phyloP scores from a whole-genome alignment of 1,139 yeast species.

The Suhomyces chickasaworum region DNA sequence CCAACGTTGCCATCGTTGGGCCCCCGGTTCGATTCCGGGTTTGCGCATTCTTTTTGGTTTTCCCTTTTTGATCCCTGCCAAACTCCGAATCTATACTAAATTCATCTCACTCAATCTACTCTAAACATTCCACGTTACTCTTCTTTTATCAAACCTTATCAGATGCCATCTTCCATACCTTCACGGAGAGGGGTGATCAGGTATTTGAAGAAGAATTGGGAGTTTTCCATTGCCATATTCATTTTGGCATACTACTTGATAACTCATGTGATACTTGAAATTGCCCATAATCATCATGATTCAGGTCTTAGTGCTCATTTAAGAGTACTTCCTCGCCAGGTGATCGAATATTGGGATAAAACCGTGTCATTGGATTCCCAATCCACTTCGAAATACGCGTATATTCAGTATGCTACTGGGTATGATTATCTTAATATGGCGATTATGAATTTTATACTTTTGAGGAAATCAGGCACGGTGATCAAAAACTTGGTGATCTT shows the following conservation, averaged over 20 bases:
- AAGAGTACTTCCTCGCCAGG: constrained; percentile 28
- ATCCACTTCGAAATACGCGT: constrained; percentile 24
- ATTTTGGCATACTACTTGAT: constrained; percentile 26
- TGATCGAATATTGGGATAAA: constrained; percentile 20
- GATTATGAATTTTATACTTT: constrained; percentile 30
- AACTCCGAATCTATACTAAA: background rate
- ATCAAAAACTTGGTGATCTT: constrained; percentile 32
- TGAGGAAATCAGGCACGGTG: constrained; percentile 25
- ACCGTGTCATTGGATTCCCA: constrained; percentile 1
- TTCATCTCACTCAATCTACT: background rate
- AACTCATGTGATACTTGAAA: constrained; percentile 17
- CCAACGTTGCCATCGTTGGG: constrained; percentile 25
- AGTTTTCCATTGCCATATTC: constrained; percentile 27
- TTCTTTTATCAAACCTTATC: background rate
- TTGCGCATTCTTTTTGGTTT: constrained; percentile 18
- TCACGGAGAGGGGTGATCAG: background rate
- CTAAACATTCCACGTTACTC: background rate
- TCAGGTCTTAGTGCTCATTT: constrained; percentile 21
- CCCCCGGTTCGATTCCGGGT: constrained; percentile 25
- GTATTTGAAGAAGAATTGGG: constrained; percentile 25
- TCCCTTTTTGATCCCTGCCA: background rate
- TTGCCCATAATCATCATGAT: constrained; percentile 17
- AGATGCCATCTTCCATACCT: background rate
- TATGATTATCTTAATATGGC: constrained; percentile 37
- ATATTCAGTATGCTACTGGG: constrained; percentile 42